phyloP scores from a whole-genome alignment of 257 asterid genomes.

The Cynanchum wilfordii region DNA sequence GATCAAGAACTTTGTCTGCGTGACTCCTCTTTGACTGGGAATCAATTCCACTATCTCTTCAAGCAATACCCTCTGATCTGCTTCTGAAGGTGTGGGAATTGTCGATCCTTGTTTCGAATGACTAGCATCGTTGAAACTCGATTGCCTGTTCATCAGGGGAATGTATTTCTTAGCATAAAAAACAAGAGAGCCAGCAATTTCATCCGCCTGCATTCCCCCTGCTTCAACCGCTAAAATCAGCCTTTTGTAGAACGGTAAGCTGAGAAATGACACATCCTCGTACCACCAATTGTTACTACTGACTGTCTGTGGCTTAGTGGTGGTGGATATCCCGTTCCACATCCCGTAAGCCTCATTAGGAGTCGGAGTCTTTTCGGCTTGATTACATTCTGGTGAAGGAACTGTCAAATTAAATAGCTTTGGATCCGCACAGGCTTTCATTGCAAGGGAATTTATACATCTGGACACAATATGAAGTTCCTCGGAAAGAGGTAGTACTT shows the following conservation, averaged over 20 bases:
- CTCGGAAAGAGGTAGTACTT: conserved; percentile 60
- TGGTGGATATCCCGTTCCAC: conserved; percentile 64
- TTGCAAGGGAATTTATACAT: conserved; percentile 76
- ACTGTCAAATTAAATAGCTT: conserved; percentile 52
- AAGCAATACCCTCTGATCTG: conserved; percentile 66
- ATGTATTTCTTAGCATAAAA: conserved; percentile 73
- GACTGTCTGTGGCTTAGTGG: conserved; percentile 12
- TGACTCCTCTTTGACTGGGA: conserved; percentile 56
- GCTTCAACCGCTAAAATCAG: conserved; percentile 65
- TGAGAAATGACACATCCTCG: conserved; percentile 75
- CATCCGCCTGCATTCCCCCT: conserved; percentile 59
- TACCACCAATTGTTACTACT: conserved; percentile 79
- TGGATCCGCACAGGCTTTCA: conserved; percentile 70
- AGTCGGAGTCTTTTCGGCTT: conserved; percentile 6
- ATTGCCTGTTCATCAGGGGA: conserved; percentile 73
- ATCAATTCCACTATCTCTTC: conserved; percentile 77
- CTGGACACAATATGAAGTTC: conserved; percentile 64
- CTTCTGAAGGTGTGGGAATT: conserved; percentile 66
- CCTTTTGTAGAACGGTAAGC: conserved; percentile 56
- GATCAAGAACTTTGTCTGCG: conserved; percentile 63
- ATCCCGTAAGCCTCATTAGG: conserved; percentile 17
- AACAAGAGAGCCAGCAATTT: conserved; percentile 58
- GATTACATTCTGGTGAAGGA: conserved; percentile 23
- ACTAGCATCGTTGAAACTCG: conserved; percentile 54
- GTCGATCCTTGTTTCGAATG: conserved; percentile 34